A percentile compares a stretch with the other conserved stretches of the same genome.
These are phyloP conservation scores for Sedum album DNA, from an alignment of 164 flowering plant genomes.

Conservation along the genomic window DNA sequence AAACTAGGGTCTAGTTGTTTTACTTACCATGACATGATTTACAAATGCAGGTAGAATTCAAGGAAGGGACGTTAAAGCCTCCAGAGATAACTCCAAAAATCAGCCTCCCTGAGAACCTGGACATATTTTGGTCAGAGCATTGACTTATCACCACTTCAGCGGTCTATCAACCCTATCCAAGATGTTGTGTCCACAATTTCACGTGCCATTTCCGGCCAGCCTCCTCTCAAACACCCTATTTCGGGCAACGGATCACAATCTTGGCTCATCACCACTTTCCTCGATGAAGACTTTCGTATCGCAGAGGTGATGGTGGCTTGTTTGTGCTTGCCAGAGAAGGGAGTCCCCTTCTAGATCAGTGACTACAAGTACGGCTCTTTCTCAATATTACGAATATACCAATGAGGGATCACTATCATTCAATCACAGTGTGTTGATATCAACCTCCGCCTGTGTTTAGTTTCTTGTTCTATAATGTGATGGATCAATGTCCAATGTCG, in stretches of 20 bases:
- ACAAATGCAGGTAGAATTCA: constrained; percentile 60
- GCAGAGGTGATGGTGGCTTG: constrained; percentile 96
- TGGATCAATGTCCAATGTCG: no score
- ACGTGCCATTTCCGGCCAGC: constrained; percentile 68
- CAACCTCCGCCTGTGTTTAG: no score
- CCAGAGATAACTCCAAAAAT: constrained; percentile 72
- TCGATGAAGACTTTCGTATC: constrained; percentile 69
- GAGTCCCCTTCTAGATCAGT: constrained; percentile 63
- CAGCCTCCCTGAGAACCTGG: constrained; percentile 56
- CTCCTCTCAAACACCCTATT: constrained; percentile 68
- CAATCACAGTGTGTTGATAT: no score
- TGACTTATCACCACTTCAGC: constrained; percentile 52
- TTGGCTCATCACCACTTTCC: constrained; percentile 79
- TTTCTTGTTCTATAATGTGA: no score
- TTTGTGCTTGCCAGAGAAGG: constrained; percentile 90
- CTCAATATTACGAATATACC: no score
- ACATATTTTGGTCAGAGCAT: constrained; percentile 76
- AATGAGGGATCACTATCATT: no score
- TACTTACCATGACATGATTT: not conserved
- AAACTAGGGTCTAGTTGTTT: not conserved
- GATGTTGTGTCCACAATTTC: constrained; percentile 53
- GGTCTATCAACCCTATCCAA: constrained; percentile 59
- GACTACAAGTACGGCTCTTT: not conserved
- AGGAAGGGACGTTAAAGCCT: constrained; percentile 76
- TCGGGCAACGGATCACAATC: constrained; percentile 68